phyloP scores from a whole-genome alignment of 1,284 basidiomycete species.

The Sphaerobolus stellatus region DNA sequence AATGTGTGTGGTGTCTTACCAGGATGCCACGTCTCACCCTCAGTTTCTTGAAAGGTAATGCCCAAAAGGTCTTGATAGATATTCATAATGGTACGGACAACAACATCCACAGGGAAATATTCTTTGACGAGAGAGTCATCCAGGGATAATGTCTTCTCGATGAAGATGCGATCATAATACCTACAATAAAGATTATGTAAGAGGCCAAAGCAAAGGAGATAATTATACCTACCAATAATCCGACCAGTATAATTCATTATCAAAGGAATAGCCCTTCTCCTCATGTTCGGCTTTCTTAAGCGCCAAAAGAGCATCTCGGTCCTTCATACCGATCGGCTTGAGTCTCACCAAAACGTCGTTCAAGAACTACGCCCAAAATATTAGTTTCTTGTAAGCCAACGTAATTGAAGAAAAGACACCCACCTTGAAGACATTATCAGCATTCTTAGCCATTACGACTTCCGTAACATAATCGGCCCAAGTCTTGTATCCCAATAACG shows the following conservation, averaged over 20 bases:
- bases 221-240: conserved; percentile 53
- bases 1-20: conserved; percentile 54
- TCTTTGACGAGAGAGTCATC: conserved; percentile 79
- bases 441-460: conserved; percentile 80
- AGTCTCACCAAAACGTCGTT: conserved; percentile 71
- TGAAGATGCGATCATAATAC: conserved; percentile 71
- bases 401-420: background rate
- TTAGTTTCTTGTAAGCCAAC: background rate
- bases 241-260: conserved; percentile 71
- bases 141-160: conserved; percentile 64
- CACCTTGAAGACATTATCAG: conserved; percentile 55
- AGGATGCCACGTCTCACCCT: conserved; percentile 67
- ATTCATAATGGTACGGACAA: conserved; percentile 75
- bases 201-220: background rate
- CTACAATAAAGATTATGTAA: conserved; percentile 19
- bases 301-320: conserved; percentile 61
- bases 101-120: conserved; percentile 80
- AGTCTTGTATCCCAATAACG: conserved; percentile 68
- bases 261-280: conserved; percentile 55
- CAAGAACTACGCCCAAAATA: conserved; percentile 50
- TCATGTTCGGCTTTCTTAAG: conserved; percentile 73
- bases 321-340: conserved; percentile 67
- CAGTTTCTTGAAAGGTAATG: conserved; percentile 67
- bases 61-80: conserved; percentile 81
- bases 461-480: conserved; percentile 83